Percentiles rank a stretch among this genome's conserved stretches.
phyloP scores from a whole-genome alignment of 176 grass and related monocot genomes.

The Oryza longistaminata region DNA sequence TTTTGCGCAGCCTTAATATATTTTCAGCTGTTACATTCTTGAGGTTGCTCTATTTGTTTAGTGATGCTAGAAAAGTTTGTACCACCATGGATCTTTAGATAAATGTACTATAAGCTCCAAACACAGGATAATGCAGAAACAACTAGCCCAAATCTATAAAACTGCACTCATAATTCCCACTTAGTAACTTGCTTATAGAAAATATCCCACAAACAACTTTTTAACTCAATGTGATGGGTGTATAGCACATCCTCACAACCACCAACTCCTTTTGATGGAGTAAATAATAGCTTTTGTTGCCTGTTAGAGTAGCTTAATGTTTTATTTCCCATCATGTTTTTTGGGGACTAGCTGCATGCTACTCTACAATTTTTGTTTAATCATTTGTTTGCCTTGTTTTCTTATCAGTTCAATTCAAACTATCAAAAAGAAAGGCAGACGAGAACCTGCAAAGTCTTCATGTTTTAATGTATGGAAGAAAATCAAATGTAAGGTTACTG shows the following conservation, averaged over 20 bases:
- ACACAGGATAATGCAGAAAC: too few species aligned
- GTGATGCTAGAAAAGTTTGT: not conserved
- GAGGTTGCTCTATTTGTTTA: not conserved
- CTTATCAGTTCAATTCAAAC: conserved; percentile 79
- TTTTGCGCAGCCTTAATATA: not conserved
- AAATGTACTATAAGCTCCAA: too few species aligned
- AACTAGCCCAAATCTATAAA: not conserved
- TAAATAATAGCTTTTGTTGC: conserved; percentile 5
- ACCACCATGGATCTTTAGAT: not conserved
- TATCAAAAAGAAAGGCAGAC: conserved; percentile 82
- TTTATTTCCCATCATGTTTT: not conserved
- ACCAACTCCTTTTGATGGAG: not conserved
- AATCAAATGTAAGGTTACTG: conserved; percentile 59
- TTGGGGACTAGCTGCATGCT: not conserved
- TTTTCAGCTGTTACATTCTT: not conserved
- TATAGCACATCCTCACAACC: not conserved
- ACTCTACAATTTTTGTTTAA: conserved; percentile 1
- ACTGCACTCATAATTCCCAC: not conserved
- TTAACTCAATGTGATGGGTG: not conserved
- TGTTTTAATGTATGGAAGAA: conserved; percentile 74
- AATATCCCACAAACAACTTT: not conserved
- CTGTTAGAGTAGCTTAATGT: not conserved
- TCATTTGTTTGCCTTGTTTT: conserved; percentile 24
- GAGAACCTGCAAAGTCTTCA: conserved; percentile 87
- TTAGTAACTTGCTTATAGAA: not conserved